A percentile compares a stretch with the other conserved stretches of the same genome.
Evolutionary conservation across 495 filamentous ascomycete species (phyloP).

Genomic region (Penicillium macrosclerotiorum): DNA sequence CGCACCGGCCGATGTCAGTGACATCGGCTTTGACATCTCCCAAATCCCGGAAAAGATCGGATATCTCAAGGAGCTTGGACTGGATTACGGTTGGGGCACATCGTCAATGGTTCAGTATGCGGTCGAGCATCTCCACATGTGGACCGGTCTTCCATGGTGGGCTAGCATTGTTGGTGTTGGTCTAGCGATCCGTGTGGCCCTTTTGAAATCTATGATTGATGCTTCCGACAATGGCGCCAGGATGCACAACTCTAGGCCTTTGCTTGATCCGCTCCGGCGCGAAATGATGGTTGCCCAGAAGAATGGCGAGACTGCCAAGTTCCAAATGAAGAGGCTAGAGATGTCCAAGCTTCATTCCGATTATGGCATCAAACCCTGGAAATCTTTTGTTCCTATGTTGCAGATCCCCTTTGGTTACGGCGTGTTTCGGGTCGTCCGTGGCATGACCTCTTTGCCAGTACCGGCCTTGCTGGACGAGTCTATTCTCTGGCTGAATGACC

Average conservation of each 20-base stretch:
- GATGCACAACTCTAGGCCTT: conserved; percentile 44
- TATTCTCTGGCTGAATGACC: conserved; percentile 72
- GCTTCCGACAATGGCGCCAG: conserved; percentile 58
- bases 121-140: conserved; percentile 80
- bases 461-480: conserved; percentile 71
- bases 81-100: conserved; percentile 83
- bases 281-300: conserved; percentile 43
- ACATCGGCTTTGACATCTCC: conserved; percentile 34
- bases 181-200: conserved; percentile 56
- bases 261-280: conserved; percentile 24
- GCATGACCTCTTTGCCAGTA: conserved; percentile 75
- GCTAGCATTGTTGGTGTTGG: conserved; percentile 64
- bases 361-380: conserved; percentile 53
- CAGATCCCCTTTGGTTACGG: conserved; percentile 75
- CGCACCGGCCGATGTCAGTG: conserved; percentile 22
- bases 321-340: conserved; percentile 43
- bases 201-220: conserved; percentile 63
- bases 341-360: conserved; percentile 46
- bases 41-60: conserved; percentile 71
- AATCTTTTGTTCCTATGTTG: conserved; percentile 55
- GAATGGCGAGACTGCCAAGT: conserved; percentile 37
- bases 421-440: conserved; percentile 71
- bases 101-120: conserved; percentile 66
- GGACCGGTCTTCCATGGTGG: conserved; percentile 76
- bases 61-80: conserved; percentile 75